Percentiles rank a stretch among this genome's conserved stretches.
phyloP scores from a whole-genome alignment of 1,139 yeast species.

The Wickerhamiella infanticola region DNA sequence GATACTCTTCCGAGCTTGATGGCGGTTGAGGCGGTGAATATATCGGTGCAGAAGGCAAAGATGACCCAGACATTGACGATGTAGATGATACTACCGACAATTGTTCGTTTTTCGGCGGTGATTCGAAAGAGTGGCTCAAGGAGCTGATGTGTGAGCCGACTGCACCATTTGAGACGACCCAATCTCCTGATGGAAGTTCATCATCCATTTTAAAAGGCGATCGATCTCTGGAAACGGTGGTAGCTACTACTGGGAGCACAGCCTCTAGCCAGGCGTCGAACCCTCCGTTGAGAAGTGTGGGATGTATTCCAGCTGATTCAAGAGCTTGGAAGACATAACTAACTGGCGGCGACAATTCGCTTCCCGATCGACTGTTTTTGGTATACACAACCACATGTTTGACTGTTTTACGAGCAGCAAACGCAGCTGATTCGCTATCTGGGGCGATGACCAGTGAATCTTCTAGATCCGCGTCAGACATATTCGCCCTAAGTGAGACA shows the following conservation, averaged over 20 bases:
- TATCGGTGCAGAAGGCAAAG: not conserved
- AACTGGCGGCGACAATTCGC: conserved; percentile 14
- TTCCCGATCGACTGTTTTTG: conserved; percentile 15
- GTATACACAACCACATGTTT: conserved; percentile 54
- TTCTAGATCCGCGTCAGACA: conserved; percentile 46
- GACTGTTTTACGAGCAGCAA: conserved; percentile 37
- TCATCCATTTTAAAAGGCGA: not conserved
- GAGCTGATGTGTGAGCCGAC: too few species aligned
- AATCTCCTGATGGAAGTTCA: not conserved
- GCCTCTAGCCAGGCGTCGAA: conserved; percentile 30
- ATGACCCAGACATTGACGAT: not conserved
- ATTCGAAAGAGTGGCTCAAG: too few species aligned
- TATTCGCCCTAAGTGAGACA: conserved; percentile 30
- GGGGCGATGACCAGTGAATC: conserved; percentile 41
- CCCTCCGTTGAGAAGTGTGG: conserved; percentile 45
- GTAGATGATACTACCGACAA: not conserved
- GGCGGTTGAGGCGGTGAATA: not conserved
- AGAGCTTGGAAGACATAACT: conserved; percentile 25
- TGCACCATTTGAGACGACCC: not conserved
- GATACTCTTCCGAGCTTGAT: not conserved
- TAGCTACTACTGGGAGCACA: not conserved
- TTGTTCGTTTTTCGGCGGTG: not conserved
- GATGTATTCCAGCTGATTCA: conserved; percentile 28
- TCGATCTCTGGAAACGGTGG: not conserved
- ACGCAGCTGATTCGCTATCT: conserved; percentile 34